A percentile compares a stretch with the other conserved stretches of the same genome.
Evolutionary conservation across 371 early-diverging fungal species (phyloP).

Genomic region (Funneliformis caledonium): DNA sequence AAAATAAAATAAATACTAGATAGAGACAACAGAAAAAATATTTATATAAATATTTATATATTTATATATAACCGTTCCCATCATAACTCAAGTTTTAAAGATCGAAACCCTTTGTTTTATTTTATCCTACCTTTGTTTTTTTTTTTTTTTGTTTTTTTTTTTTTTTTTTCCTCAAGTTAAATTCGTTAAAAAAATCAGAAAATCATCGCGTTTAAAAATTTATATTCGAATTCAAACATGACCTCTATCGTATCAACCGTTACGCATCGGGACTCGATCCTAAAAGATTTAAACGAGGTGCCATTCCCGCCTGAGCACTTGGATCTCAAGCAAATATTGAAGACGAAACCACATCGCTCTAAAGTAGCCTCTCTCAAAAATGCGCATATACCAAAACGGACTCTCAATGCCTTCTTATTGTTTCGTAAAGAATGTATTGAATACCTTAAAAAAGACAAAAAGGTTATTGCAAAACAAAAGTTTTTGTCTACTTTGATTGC

Average conservation of each 20-base stretch:
- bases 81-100: too few relatives aligned
- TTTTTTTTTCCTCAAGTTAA: too few relatives aligned
- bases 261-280: not conserved
- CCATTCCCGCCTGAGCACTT: not conserved
- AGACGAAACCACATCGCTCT: not conserved
- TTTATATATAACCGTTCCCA: too few relatives aligned
- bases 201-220: too few relatives aligned
- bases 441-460: not conserved
- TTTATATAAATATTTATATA: too few relatives aligned
- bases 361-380: not conserved
- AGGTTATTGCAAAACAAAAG: not conserved
- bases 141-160: too few relatives aligned
- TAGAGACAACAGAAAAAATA: too few relatives aligned
- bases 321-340: not conserved
- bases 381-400: not conserved
- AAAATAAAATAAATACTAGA: too few relatives aligned
- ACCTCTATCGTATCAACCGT: not conserved
- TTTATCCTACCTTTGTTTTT: too few relatives aligned
- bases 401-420: not conserved
- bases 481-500: not conserved
- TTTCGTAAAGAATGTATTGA: not conserved
- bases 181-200: too few relatives aligned
- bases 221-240: too few relatives aligned
- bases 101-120: too few relatives aligned
- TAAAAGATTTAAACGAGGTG: not conserved